A percentile compares a stretch with the other conserved stretches of the same genome.
These are phyloP conservation scores for Sarocladium kiliense DNA, from an alignment of 2,329 filamentous ascomycete genomes.

Conservation along the genomic window DNA sequence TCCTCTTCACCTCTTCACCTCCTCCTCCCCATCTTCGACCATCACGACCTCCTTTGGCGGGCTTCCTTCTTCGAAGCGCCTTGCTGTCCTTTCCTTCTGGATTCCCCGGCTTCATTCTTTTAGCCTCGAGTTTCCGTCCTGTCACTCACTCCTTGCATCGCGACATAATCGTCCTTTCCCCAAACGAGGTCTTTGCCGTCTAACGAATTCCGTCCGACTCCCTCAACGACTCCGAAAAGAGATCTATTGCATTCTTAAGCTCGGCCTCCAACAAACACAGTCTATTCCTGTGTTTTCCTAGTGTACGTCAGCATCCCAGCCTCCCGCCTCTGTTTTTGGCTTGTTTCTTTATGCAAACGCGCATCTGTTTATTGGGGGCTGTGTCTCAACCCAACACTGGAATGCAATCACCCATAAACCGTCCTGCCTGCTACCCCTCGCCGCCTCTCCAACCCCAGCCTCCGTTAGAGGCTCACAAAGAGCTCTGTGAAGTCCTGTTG, in stretches of 20 bases:
- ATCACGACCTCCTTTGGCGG: neutral
- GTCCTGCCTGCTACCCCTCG: neutral
- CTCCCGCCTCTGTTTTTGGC: neutral
- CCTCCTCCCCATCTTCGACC: neutral
- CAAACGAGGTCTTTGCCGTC: neutral
- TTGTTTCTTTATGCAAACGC: neutral
- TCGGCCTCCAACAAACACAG: neutral
- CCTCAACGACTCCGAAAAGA: neutral
- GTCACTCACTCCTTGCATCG: conserved; percentile 16
- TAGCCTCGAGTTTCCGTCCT: conserved; percentile 33
- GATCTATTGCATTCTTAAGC: conserved; percentile 6
- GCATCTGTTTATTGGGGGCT: conserved; percentile 2
- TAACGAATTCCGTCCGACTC: neutral
- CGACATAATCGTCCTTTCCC: neutral
- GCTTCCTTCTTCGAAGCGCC: conserved; percentile 12
- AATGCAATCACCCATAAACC: neutral
- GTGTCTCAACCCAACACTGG: conserved; percentile 4
- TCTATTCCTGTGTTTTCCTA: neutral
- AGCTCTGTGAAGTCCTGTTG: neutral
- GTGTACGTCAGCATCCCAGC: conserved; percentile 4
- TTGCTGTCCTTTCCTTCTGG: conserved; percentile 20
- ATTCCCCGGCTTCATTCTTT: conserved; percentile 38
- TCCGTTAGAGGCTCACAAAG: neutral
- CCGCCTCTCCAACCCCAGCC: neutral
- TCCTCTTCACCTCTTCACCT: conserved; percentile 6